Evolutionary conservation across 805 yeast species (phyloP).

Genomic region (Brettanomyces nanus): DNA sequence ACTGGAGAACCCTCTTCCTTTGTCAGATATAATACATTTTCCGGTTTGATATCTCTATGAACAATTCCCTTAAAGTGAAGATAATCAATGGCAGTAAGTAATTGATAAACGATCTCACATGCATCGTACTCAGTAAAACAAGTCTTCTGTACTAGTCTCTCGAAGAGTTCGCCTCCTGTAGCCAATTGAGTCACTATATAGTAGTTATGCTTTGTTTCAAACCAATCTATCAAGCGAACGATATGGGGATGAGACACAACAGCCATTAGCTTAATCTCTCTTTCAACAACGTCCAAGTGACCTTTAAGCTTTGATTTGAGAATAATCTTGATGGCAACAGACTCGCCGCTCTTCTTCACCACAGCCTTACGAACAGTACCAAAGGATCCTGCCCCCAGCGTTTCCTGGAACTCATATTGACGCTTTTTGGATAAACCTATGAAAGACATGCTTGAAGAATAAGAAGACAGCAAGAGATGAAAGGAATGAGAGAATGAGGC

Average conservation of each 20-base stretch:
- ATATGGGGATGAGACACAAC: conserved; percentile 75
- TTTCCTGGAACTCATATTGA: conserved; percentile 68
- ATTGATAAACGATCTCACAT: conserved; percentile 60
- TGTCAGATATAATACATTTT: conserved; percentile 72
- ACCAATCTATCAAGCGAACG: conserved; percentile 88
- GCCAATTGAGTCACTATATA: conserved; percentile 92
- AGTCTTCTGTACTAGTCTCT: conserved; percentile 73
- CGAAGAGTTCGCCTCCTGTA: conserved; percentile 93
- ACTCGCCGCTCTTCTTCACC: conserved; percentile 38
- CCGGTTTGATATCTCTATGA: conserved; percentile 93
- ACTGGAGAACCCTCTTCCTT: conserved; percentile 55
- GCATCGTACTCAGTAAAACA: conserved; percentile 88
- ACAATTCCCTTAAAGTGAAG: conserved; percentile 73
- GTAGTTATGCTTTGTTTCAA: conserved; percentile 85
- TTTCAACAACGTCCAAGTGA: conserved; percentile 53
- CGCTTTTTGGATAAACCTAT: conserved; percentile 50
- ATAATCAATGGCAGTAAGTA: conserved; percentile 71
- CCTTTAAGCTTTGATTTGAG: conserved; percentile 78
- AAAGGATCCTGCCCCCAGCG: conserved; percentile 91
- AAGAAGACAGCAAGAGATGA: neutral
- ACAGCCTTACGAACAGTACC: conserved; percentile 83
- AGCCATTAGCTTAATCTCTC: conserved; percentile 66
- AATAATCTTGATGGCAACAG: conserved; percentile 86
- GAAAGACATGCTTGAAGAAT: no score
- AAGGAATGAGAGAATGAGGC: neutral